phyloP scores from a whole-genome alignment of 2,329 filamentous ascomycete species.

The Cryphonectria naterciae region DNA sequence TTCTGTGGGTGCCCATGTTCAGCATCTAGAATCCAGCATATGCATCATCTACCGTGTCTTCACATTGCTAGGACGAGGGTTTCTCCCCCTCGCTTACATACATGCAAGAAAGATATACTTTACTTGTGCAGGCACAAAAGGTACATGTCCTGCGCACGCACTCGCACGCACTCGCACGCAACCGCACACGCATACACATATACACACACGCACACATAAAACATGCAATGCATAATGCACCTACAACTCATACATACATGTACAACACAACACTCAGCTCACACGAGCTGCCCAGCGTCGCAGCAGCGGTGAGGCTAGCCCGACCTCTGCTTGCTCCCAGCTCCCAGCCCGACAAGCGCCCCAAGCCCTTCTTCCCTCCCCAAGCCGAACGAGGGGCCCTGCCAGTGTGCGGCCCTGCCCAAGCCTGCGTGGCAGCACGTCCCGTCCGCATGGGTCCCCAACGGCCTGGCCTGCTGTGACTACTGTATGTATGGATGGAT shows the following conservation, averaged over 20 bases:
- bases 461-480: background rate
- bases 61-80: background rate
- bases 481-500: background rate
- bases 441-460: background rate
- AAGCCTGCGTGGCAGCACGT: background rate
- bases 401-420: background rate
- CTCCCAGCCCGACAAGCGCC: slow-evolving; percentile 2
- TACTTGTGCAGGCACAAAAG: background rate
- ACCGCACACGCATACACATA: background rate
- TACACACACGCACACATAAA: background rate
- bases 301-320: slow-evolving; percentile 8
- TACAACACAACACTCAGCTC: background rate
- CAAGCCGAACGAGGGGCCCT: background rate
- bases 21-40: background rate
- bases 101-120: background rate
- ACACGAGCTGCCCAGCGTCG: background rate
- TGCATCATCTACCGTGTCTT: background rate
- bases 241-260: background rate
- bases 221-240: background rate
- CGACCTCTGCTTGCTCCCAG: background rate
- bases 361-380: background rate
- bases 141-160: background rate
- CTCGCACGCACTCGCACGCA: background rate
- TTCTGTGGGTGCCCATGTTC: background rate
- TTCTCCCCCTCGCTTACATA: too few species aligned